Evolutionary conservation across 192 early-diverging fungal genomes (phyloP).

Genomic region (Linderina pennispora): DNA sequence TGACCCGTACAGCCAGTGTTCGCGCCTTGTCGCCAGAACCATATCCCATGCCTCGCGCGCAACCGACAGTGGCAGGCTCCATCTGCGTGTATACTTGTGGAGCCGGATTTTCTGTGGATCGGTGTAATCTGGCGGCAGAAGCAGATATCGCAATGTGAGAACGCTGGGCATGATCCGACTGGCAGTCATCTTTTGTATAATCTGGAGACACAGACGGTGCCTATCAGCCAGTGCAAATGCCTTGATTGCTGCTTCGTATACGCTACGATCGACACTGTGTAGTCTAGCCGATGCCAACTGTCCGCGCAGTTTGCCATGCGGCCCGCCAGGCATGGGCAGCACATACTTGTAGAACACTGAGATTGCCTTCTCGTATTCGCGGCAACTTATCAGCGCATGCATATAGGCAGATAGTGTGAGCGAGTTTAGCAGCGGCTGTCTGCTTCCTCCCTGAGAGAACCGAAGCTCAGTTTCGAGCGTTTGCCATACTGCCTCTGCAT

Average conservation of each 20-base stretch:
- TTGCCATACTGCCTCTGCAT: slow-evolving; percentile 21
- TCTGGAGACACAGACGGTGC: slow-evolving; percentile 18
- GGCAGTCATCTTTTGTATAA: slow-evolving; percentile 21
- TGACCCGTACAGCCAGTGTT: slow-evolving; percentile 7
- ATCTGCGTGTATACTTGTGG: slow-evolving; percentile 10
- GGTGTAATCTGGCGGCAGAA: slow-evolving; percentile 22
- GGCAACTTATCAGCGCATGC: slow-evolving; percentile 28
- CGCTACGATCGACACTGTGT: slow-evolving; percentile 6
- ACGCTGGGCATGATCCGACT: slow-evolving; percentile 19
- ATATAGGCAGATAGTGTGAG: slow-evolving; percentile 37
- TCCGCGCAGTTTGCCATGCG: too few relatives aligned
- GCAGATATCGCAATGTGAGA: slow-evolving; percentile 22
- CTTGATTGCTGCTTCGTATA: slow-evolving; percentile 27
- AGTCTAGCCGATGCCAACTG: slow-evolving; percentile 1
- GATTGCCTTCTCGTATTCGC: slow-evolving; percentile 15
- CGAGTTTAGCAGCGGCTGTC: slow-evolving; percentile 11
- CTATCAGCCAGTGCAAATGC: slow-evolving; percentile 27
- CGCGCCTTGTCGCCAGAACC: slow-evolving; percentile 13
- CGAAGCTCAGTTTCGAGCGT: slow-evolving; percentile 13
- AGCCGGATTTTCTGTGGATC: not conserved
- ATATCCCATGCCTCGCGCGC: slow-evolving; percentile 24
- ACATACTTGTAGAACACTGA: slow-evolving; percentile 22
- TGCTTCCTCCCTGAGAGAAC: not conserved
- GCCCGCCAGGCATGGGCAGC: not conserved
- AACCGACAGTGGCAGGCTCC: slow-evolving; percentile 25